Base-by-base conservation (phyloP, 306 rosid genomes). In the Cucurbita pepo region DNA sequence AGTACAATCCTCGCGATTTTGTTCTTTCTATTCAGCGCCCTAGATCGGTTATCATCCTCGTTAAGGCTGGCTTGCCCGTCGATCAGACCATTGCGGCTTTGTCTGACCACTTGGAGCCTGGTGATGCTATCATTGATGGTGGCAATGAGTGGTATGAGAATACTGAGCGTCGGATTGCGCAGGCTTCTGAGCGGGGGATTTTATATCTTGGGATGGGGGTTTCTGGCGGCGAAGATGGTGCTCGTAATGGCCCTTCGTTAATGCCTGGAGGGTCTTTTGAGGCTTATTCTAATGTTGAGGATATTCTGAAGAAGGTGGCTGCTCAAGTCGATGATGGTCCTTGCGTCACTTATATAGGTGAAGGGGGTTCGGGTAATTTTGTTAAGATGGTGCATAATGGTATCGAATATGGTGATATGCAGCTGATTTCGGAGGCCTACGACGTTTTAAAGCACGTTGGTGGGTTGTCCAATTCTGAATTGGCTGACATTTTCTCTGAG, bases 281-380 rank as follows among this genome's bases (percentile, higher is more conserved):
- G 59, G 98, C 96, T 0, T 93, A 90, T 58, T 12, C 61, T 1
- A 87, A 93, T 30, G 83, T 93, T 36, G 84, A 87, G 44, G 96
- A 93, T 7, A 90, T 93, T 54, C 75, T 93, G n/a, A 63, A 30
- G 65, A 87, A 82, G 72, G 77, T 93, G 48, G 98, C 98, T 0
- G 98, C 98, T 6, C 98, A 90, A 25, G 97, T 90, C 7, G 91
- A 93, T 47, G 98, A 93, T 60, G 98, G 97, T 1, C 97, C 98
- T 5, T 93, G 97, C 51, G 94, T 90, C 18, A 87, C 97, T 8
- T 93, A 86, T 80, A 81, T 93, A 40, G 97, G 98, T 36, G 88
- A 93, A 50, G 98, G 96, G 4, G 98, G 97, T 7, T 81, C 97
- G 0, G 97, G 97, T 0, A 93, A 93, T 51, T 93, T 93, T 77